Evolutionary conservation across 139 green algal genomes (phyloP), one percentile per base, ranked within the genome.

Genomic region (Micromonas pusilla): DNA sequence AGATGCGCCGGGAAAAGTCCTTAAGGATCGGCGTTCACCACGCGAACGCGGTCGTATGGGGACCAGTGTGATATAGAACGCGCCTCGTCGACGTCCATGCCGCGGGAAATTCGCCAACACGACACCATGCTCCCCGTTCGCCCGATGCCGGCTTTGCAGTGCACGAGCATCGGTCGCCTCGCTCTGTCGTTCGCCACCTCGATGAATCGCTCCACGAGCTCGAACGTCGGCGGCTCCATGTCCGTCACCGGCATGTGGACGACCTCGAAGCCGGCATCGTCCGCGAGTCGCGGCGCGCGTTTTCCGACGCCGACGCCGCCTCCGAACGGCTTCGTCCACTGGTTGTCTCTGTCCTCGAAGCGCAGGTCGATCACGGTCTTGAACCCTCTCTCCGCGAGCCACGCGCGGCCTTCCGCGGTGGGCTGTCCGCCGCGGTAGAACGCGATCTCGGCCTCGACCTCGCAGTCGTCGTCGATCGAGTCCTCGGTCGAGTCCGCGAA

Each of bases 381-480:
- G 38, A 75, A 75, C 20, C 33, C 33, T 6, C 53, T 60, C 0
- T 21, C 13, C n/a, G 30, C 37, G 37, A 75, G 36, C 68, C 68
- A 75, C 21, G 68, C 37, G 16, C 68, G 36, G 37, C 68, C 68
- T 62, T 75, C 68, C 31, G 38, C 68, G 13, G 68, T 63, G 25
- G 68, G 68, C 53, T 75, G 68, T 38, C 68, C 68, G 33, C 68
- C 68, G 28, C 68, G 37, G 33, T 75, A 75, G 6, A 64, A 75
- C 37, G 68, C 68, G 13, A 63, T 62, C 37, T 62, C 36, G 37
- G 52, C 19, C 19, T 16, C 19, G 20, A 72, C 26, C 54, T 65
- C 26, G 26, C 26, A 31, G 54, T 65, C 54, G 23, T 31, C 2
- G 2, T 65, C 54, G n/a, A 31, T 65, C 54, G 54, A 23, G 1